These are phyloP conservation scores for Aspergillus heteromorphus DNA, from an alignment of 495 filamentous ascomycete species.

Conservation along the genomic window DNA sequence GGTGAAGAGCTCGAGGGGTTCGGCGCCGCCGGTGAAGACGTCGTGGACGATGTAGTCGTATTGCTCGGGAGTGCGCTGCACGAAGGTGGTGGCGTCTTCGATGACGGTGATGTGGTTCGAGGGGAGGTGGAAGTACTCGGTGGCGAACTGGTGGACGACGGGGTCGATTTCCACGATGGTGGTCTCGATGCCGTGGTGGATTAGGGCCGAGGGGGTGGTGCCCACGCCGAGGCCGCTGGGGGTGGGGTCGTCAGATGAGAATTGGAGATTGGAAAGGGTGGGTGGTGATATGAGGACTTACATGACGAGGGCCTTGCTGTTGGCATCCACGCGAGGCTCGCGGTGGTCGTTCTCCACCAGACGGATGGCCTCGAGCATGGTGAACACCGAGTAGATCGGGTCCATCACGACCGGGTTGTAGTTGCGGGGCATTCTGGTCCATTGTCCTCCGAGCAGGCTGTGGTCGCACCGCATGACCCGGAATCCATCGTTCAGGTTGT, in stretches of 20 bases:
- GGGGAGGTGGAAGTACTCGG: conserved; percentile 75
- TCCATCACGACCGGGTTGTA: conserved; percentile 58
- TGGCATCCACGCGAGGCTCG: conserved; percentile 48
- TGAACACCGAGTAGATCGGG: conserved; percentile 88
- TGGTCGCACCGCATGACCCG: conserved; percentile 90
- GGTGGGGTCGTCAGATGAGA: conserved; percentile 1
- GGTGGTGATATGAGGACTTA: conserved; percentile 19
- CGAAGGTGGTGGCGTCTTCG: conserved; percentile 74
- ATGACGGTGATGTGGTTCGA: conserved; percentile 73
- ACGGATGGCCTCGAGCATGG: conserved; percentile 85
- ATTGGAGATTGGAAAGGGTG: background rate
- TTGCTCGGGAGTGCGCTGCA: conserved; percentile 44
- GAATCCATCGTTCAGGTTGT: conserved; percentile 64
- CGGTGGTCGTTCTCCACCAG: conserved; percentile 56
- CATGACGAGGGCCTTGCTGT: conserved; percentile 82
- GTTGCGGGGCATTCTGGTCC: conserved; percentile 40
- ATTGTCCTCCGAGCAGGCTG: conserved; percentile 90
- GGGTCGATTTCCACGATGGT: conserved; percentile 95
- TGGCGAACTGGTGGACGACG: conserved; percentile 74
- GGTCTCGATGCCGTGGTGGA: conserved; percentile 82
- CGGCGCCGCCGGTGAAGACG: conserved; percentile 96
- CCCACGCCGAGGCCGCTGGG: conserved; percentile 83
- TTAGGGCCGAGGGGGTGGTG: conserved; percentile 79
- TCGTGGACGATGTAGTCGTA: conserved; percentile 96
- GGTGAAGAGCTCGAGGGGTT: conserved; percentile 85